Percentiles rank a stretch among this genome's conserved stretches.
Evolutionary conservation across 2,329 filamentous ascomycete species (phyloP).

Genomic region (Coniochaeta sp.): DNA sequence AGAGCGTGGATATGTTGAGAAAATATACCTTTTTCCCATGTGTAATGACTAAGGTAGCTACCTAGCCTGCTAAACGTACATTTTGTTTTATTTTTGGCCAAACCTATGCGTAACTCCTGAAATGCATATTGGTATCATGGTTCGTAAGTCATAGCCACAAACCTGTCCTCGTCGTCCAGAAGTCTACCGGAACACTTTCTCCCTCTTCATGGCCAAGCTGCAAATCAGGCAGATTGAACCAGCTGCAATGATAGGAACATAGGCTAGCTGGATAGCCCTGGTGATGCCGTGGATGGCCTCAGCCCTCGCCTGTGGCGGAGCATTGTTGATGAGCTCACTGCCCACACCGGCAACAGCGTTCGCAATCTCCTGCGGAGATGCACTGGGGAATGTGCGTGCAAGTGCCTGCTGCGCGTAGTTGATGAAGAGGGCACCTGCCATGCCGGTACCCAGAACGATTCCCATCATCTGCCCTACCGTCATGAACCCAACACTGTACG

Average conservation of each 20-base stretch:
- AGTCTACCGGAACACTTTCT: background rate
- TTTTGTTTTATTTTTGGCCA: background rate
- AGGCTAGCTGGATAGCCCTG: background rate
- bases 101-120: background rate
- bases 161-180: background rate
- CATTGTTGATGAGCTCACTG: slow-evolving; percentile 3
- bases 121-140: background rate
- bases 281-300: background rate
- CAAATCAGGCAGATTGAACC: background rate
- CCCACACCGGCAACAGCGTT: slow-evolving; percentile 2
- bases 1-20: too few relatives aligned
- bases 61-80: background rate
- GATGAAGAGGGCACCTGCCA: slow-evolving; percentile 10
- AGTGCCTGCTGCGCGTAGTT: slow-evolving; percentile 5
- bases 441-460: slow-evolving; percentile 8
- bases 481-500: slow-evolving; percentile 25
- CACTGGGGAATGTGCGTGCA: slow-evolving; percentile 2
- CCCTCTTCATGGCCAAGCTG: background rate
- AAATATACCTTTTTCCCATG: too few relatives aligned
- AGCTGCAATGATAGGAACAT: background rate
- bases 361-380: background rate
- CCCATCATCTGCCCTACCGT: slow-evolving; percentile 16
- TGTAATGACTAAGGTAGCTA: background rate
- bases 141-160: background rate
- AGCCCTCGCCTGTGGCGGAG: background rate